Conservation (phyloP, 495 filamentous ascomycete genomes). For the Xylaria castorea region DNA sequence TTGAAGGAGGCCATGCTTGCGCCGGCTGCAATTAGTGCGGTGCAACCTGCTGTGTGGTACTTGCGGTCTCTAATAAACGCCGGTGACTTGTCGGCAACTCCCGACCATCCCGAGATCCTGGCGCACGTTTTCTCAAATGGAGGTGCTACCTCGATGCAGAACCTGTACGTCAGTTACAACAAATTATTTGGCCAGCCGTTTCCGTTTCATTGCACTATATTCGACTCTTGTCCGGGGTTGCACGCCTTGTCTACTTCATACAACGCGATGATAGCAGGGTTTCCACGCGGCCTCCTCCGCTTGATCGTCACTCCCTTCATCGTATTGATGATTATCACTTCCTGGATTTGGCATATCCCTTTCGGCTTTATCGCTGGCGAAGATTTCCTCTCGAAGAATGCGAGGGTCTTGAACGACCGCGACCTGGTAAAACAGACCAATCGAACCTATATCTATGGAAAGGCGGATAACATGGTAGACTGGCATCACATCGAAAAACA, state of each 20-base stretch:
- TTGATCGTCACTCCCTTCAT: constrained; percentile 40
- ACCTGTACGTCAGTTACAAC: constrained; percentile 35
- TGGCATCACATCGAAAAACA: constrained; percentile 48
- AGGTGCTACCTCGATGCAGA: constrained; percentile 40
- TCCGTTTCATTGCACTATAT: constrained; percentile 44
- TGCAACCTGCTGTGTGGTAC: constrained; percentile 36
- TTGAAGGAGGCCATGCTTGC: constrained; percentile 36
- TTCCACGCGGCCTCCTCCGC: constrained; percentile 27
- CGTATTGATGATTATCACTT: constrained; percentile 33
- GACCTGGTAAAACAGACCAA: constrained; percentile 42
- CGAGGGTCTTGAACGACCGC: constrained; percentile 41
- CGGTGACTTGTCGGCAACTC: constrained; percentile 31
- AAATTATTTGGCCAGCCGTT: constrained; percentile 32
- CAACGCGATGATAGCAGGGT: constrained; percentile 38
- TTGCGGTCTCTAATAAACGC: constrained; percentile 33
- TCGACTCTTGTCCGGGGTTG: constrained; percentile 51
- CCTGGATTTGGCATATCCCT: constrained; percentile 42
- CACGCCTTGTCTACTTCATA: constrained; percentile 38
- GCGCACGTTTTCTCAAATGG: constrained; percentile 57
- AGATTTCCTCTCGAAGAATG: constrained; percentile 37
- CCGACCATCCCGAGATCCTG: constrained; percentile 42
- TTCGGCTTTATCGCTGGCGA: constrained; percentile 35
- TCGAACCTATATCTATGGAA: constrained; percentile 52
- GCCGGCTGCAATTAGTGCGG: constrained; percentile 18
- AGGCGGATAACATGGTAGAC: constrained; percentile 48